Evolutionary conservation across 2,329 filamentous ascomycete species (phyloP), one percentile per base, ranked within the genome.

Genomic region (Alternaria hordeiaustralica): DNA sequence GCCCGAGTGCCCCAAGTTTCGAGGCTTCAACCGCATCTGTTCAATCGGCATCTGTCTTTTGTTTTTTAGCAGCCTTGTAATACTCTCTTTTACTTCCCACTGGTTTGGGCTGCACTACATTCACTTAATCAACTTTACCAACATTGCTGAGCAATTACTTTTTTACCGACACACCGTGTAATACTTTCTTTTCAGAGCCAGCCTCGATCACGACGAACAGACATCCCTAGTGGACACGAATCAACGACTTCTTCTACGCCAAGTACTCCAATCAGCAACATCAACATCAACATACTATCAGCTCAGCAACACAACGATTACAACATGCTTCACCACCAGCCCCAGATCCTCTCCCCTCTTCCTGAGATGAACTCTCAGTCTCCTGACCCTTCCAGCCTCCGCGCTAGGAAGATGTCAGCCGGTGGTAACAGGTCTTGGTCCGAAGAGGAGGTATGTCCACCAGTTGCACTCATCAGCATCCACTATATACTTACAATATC

Each of bases 401-500:
- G 92, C 82, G 88, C 85, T 77, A 87, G 90, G 65, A 92, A 91
- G 83, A 82, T 86, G 66, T 86, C 90, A 63, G 91, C 90, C 55
- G 90, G 91, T 68, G 91, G 92, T 70, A 91, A 92, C 72, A 87
- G 92, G 79, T 92, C 92, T 61, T 95, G 92, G 92, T 94, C 91
- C 67, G 92, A 94, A 78, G 92, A 94, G 80, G 92, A 94, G 89
- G 92, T 93, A 84, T 72, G 85, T 41, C 8, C 1, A 46, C 55
- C 23, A 49, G 18, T 30, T 36, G 21, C n/a, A 21, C 5, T 44
- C 1, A 11, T 8, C 20, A 44, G 0, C n/a, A 23, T 28, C 21
- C 8, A n/a, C 6, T 26, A 12, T 21, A 11, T 10, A 13, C 70
- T 79, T 55, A 78, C 72, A 61, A 11, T n/a, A 36, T 51, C 66